A percentile compares a stretch with the other conserved stretches of the same genome.
Conservation (phyloP, 352 stramenopile genomes). For the Phytophthora parvispora region DNA sequence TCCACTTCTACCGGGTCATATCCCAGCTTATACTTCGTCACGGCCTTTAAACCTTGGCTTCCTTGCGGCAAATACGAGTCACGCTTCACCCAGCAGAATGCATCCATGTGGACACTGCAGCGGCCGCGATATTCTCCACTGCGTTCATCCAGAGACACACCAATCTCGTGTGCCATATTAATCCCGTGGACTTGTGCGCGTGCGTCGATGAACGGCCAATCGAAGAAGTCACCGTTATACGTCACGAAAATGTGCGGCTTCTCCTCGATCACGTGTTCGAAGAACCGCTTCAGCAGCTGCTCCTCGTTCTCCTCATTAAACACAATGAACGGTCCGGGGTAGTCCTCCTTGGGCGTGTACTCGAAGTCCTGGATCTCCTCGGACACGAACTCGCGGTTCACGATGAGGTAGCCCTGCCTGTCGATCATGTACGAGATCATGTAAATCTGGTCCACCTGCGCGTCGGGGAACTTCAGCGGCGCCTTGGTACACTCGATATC, state of each 20-base stretch:
- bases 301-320: slow-evolving; percentile 97
- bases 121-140: slow-evolving; percentile 94
- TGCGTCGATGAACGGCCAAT: slow-evolving; percentile 99
- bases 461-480: slow-evolving; percentile 99
- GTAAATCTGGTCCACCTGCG: slow-evolving; percentile 95
- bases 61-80: slow-evolving; percentile 99
- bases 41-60: slow-evolving; percentile 98
- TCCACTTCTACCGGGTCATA: slow-evolving; percentile 99
- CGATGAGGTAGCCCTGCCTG: slow-evolving; percentile 96
- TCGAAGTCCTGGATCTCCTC: slow-evolving; percentile 99
- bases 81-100: slow-evolving; percentile 99
- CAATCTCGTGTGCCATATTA: slow-evolving; percentile 92
- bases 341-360: slow-evolving; percentile 97
- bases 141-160: slow-evolving; percentile 74
- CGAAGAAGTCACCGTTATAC: slow-evolving; percentile 99
- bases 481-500: slow-evolving; percentile 99
- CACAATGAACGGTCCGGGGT: slow-evolving; percentile 95
- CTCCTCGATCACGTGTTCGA: slow-evolving; percentile 92
- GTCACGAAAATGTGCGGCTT: slow-evolving; percentile 99
- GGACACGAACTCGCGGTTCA: slow-evolving; percentile 97
- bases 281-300: slow-evolving; percentile 88
- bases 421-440: slow-evolving; percentile 99
- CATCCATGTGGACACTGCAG: slow-evolving; percentile 97
- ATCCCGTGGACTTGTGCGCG: slow-evolving; percentile 94
- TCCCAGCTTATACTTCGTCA: slow-evolving; percentile 99